A percentile compares a stretch with the other conserved stretches of the same genome.
These are phyloP conservation scores for Pisolithus orientalis DNA, from an alignment of 768 basidiomycete genomes.

Conservation along the genomic window DNA sequence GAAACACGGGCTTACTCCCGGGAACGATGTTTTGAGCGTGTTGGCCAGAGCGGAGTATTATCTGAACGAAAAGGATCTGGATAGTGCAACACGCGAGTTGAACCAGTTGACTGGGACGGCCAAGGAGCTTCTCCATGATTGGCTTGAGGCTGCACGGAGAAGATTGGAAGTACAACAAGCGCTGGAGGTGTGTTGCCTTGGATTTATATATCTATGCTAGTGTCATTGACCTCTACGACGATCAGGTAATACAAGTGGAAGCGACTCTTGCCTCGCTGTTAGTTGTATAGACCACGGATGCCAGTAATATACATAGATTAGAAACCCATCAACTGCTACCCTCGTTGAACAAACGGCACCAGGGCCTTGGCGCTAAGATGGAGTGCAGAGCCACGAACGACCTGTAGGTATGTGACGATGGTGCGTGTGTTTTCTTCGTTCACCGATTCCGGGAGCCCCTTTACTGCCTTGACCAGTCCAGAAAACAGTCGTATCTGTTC, in stretches of 20 bases:
- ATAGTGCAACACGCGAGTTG: constrained; percentile 73
- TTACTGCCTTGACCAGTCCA: constrained; percentile 76
- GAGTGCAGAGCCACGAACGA: constrained; percentile 80
- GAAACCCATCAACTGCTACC: constrained; percentile 11
- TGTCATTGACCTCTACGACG: constrained; percentile 7
- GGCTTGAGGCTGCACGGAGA: constrained; percentile 84
- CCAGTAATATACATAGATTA: constrained; percentile 12
- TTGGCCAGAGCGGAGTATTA: constrained; percentile 85
- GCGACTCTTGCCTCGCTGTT: constrained; percentile 78
- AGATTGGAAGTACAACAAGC: constrained; percentile 91
- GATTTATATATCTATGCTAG: not conserved
- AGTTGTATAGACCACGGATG: constrained; percentile 46
- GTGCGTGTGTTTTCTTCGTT: constrained; percentile 52
- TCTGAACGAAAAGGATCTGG: constrained; percentile 89
- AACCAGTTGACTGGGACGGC: constrained; percentile 86
- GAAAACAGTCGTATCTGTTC: constrained; percentile 80
- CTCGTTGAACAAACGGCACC: not conserved
- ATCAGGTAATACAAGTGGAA: constrained; percentile 74
- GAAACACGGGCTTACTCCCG: constrained; percentile 63
- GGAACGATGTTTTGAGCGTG: constrained; percentile 81
- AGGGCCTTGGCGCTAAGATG: not conserved
- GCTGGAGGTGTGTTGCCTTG: constrained; percentile 52
- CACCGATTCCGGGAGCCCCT: constrained; percentile 31
- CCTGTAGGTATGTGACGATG: constrained; percentile 80
- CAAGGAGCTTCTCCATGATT: constrained; percentile 69